Base-by-base conservation (phyloP, 495 filamentous ascomycete species). In the Viridothelium virens region DNA sequence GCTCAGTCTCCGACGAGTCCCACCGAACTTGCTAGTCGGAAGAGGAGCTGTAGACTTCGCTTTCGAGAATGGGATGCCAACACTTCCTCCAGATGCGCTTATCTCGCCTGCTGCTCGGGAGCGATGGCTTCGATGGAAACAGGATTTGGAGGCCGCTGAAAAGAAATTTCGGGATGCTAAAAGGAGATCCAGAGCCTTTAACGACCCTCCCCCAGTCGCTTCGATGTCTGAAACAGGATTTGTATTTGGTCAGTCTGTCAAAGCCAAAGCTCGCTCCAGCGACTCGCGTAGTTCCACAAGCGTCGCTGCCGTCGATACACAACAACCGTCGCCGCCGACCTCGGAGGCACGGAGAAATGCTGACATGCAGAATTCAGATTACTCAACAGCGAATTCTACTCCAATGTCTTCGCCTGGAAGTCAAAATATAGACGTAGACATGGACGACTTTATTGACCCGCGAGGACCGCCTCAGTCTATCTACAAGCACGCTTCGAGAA, bases 21-120 rank as follows among this genome's bases (percentile, higher is more conserved):
- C 95, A 18, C 95, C 94, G 4, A 96, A 97, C 70, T 84, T 97
- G 39, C 83, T 98, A 2, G 89, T 92, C 18, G 91, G 90, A 41
- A 77, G 87, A 65, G 94, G 94, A 11, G 94, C 94, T 9, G 86
- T 82, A 25, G 85, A 89, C 33, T 98, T 95, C 74, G 94, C 94
- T 7, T 87, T 83, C 63, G 85, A 92, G 59, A 81, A 90, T 62
- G 86, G 89, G 2, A 82, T 97, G 67, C 73, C 83, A 1, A 75
- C 90, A 5, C 76, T 94, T 33, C 82, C 83, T 16, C 84, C 88
- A 70, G 89, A 93, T n/a, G 79, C 74, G 33, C 76, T 97, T 11
- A 80, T 96, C 37, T 91, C 92, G 2, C 85, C 82, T 44, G 85
- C 84, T 64, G 87, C 95, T 48, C 80, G 80, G 61, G 85, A 90